Percentiles rank a stretch among this genome's conserved stretches.
Conservation (phyloP, 2,329 filamentous ascomycete species). For the Sarocladium kiliense region DNA sequence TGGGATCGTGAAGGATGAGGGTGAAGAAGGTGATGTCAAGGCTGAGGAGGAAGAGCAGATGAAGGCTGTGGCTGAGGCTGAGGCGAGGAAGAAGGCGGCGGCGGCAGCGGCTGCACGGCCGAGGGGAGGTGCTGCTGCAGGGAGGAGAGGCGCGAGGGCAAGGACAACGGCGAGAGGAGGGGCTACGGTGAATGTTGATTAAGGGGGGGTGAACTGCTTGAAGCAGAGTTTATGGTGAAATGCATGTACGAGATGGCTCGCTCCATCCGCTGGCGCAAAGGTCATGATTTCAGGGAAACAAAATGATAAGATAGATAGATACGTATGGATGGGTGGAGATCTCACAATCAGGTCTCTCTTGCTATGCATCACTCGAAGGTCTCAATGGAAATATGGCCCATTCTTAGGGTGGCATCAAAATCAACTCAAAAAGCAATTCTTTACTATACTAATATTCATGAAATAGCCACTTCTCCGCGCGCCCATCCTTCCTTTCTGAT, state of each 20-base stretch:
- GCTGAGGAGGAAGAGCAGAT: slow-evolving; percentile 12
- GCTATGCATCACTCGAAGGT: too few relatives aligned
- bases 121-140: slow-evolving; percentile 11
- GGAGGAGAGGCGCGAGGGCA: slow-evolving; percentile 10
- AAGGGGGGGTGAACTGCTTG: not conserved
- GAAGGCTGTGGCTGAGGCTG: slow-evolving; percentile 21
- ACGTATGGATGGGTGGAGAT: not conserved
- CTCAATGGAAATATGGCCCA: not conserved
- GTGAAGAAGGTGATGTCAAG: slow-evolving; percentile 18
- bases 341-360: too few relatives aligned
- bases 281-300: not conserved
- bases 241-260: not conserved
- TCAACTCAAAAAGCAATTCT: not conserved
- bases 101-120: slow-evolving; percentile 16
- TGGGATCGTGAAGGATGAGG: slow-evolving; percentile 32
- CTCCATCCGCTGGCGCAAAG: not conserved
- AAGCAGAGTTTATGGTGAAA: not conserved
- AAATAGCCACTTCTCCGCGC: not conserved
- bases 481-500: not conserved
- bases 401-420: not conserved
- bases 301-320: not conserved
- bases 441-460: slow-evolving; percentile 5
- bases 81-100: slow-evolving; percentile 14
- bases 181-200: not conserved
- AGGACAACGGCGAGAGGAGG: not conserved